Conservation (phyloP, 768 basidiomycete genomes). For the Asterophora parasitica region DNA sequence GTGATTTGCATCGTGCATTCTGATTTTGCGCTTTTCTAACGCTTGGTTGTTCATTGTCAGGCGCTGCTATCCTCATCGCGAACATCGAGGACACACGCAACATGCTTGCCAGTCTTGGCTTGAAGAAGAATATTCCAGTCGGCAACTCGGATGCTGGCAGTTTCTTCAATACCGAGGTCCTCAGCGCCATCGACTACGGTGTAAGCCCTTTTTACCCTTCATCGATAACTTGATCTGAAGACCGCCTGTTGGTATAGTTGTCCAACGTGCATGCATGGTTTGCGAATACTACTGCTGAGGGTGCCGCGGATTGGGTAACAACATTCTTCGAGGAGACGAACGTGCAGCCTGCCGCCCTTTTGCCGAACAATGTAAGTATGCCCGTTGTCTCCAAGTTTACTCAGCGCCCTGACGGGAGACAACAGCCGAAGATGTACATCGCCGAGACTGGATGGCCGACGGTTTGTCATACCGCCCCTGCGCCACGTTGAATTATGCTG, state of each 20-base stretch:
- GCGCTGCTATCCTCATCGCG: conserved; percentile 53
- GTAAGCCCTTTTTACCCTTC: conserved; percentile 33
- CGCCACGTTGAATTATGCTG: background rate
- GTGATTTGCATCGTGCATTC: conserved; percentile 8
- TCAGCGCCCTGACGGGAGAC: conserved; percentile 3
- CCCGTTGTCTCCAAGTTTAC: background rate
- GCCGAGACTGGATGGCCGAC: conserved; percentile 88
- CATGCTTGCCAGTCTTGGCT: conserved; percentile 48
- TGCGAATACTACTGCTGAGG: conserved; percentile 62
- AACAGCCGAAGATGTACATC: conserved; percentile 73
- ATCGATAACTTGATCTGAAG: background rate
- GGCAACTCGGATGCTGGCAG: conserved; percentile 86
- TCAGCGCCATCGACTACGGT: conserved; percentile 62
- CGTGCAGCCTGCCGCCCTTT: conserved; percentile 47
- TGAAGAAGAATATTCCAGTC: conserved; percentile 62
- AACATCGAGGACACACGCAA: conserved; percentile 63
- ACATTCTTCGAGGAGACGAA: conserved; percentile 72
- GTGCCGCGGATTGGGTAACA: conserved; percentile 81
- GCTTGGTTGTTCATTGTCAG: conserved; percentile 21
- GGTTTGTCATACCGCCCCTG: conserved; percentile 28
- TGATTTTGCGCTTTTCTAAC: background rate
- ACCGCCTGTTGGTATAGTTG: conserved; percentile 39
- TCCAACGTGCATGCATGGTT: conserved; percentile 97
- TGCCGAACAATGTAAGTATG: conserved; percentile 55
- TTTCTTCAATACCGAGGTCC: conserved; percentile 69